These are phyloP conservation scores for Kwoniella shandongensis DNA, from an alignment of 768 basidiomycete species.

Conservation along the genomic window DNA sequence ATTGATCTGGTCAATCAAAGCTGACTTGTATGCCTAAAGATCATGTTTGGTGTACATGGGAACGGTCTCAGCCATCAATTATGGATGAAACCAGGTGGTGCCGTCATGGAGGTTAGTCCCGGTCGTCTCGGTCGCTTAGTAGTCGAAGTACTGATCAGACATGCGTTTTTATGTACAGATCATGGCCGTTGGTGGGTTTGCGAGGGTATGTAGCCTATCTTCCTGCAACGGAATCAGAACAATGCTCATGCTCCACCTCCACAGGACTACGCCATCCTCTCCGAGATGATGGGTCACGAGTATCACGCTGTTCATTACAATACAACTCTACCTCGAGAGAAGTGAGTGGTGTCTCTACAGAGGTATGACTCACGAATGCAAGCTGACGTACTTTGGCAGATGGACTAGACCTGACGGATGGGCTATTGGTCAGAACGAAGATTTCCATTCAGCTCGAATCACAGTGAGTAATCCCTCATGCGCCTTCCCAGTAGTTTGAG, in stretches of 20 bases:
- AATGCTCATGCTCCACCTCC: not conserved
- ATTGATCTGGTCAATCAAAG: not conserved
- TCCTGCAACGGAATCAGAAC: not conserved
- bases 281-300: constrained; percentile 28
- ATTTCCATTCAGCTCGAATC: constrained; percentile 20
- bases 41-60: constrained; percentile 35
- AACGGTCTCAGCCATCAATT: constrained; percentile 33
- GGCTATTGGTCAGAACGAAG: constrained; percentile 16
- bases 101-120: constrained; percentile 25
- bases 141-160: not conserved
- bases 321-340: constrained; percentile 16
- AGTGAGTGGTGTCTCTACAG: constrained; percentile 6
- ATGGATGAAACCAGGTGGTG: constrained; percentile 30
- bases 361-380: not conserved
- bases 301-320: constrained; percentile 29
- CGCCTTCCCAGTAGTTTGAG: too few species aligned
- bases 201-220: constrained; percentile 13
- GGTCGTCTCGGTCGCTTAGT: not conserved
- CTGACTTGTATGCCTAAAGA: constrained; percentile 10
- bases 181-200: constrained; percentile 24
- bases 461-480: too few species aligned
- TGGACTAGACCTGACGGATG: constrained; percentile 17
- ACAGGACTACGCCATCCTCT: constrained; percentile 24
- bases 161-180: constrained; percentile 5
- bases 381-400: not conserved